These are phyloP conservation scores for Sporothrix dimorphospora DNA, from an alignment of 2,329 filamentous ascomycete species.

Conservation along the genomic window DNA sequence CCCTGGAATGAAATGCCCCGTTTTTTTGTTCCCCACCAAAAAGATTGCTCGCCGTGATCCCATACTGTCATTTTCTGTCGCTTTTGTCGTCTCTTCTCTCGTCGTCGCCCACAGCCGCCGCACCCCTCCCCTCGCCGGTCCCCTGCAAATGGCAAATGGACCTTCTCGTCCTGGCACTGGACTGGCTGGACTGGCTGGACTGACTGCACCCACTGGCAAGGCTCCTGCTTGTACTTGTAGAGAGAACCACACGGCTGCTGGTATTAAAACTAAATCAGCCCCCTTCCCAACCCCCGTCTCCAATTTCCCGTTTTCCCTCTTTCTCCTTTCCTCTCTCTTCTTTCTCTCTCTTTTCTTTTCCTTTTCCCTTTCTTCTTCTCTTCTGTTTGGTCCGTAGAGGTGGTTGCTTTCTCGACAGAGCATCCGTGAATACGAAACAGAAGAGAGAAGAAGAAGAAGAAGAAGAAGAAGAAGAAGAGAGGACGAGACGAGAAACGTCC, in stretches of 20 bases:
- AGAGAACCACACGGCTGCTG: conserved; percentile 2
- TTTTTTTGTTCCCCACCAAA: background rate
- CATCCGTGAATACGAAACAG: conserved; percentile 17
- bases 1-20: conserved; percentile 6
- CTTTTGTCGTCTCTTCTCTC: background rate
- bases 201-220: background rate
- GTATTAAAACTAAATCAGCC: conserved; percentile 33
- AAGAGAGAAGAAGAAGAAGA: conserved; percentile 25
- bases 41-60: background rate
- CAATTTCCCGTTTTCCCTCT: conserved; percentile 27
- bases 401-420: conserved; percentile 29
- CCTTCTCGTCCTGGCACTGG: background rate
- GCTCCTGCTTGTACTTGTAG: background rate
- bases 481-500: conserved; percentile 19
- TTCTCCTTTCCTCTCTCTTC: conserved; percentile 7
- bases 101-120: background rate
- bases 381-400: conserved; percentile 27
- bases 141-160: background rate
- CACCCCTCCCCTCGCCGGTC: background rate
- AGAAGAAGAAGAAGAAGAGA: conserved; percentile 26
- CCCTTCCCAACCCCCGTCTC: conserved; percentile 18
- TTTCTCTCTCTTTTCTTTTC: conserved; percentile 1
- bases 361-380: background rate
- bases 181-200: background rate
- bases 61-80: background rate